Evolutionary conservation across 2,329 filamentous ascomycete genomes (phyloP).

Genomic region (Exophiala mesophila): DNA sequence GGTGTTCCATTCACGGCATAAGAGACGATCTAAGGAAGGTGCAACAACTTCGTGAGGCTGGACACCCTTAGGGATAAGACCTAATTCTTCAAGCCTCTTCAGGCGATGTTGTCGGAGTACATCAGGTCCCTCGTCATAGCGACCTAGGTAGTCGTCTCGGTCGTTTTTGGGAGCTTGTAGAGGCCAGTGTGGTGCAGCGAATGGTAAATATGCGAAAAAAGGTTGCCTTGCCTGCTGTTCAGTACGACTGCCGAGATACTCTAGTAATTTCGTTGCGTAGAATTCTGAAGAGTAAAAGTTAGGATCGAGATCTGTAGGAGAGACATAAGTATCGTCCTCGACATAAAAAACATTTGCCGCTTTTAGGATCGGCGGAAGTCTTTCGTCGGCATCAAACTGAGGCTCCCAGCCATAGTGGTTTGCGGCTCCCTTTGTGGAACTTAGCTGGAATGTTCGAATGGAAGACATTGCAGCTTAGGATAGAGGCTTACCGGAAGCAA

Average conservation of each 20-base stretch:
- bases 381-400: conserved; percentile 12
- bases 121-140: conserved; percentile 58
- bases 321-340: conserved; percentile 1
- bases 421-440: no score
- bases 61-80: conserved; percentile 49
- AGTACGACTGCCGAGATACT: conserved; percentile 15
- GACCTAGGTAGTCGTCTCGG: conserved; percentile 54
- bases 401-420: conserved; percentile 38
- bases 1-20: conserved; percentile 27
- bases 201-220: conserved; percentile 37
- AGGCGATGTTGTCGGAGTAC: conserved; percentile 51
- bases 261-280: conserved; percentile 1
- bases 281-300: conserved; percentile 6
- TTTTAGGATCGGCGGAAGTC: conserved; percentile 2
- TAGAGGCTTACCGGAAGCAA: conserved; percentile 28
- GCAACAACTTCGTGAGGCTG: conserved; percentile 39
- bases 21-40: conserved; percentile 32
- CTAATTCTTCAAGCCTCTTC: conserved; percentile 52
- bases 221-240: conserved; percentile 26
- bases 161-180: conserved; percentile 54
- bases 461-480: no score
- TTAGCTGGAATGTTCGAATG: no score
- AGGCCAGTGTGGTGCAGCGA: conserved; percentile 60
- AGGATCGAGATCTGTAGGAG: not conserved
- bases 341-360: not conserved